Conservation (phyloP, 805 yeast genomes). For the Hanseniaspora taiwanica region DNA sequence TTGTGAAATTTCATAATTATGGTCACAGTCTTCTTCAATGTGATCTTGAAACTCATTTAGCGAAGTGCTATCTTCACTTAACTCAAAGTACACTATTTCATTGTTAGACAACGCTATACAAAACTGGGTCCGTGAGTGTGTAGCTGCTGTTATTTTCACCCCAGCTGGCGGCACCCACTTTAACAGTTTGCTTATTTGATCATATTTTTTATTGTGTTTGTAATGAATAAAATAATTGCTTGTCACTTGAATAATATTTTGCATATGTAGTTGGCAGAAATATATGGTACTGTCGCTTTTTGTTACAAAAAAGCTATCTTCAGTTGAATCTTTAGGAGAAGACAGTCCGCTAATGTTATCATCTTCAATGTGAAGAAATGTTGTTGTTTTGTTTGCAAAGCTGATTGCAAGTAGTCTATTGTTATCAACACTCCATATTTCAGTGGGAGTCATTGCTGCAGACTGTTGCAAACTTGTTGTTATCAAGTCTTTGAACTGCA, state of each 20-base stretch:
- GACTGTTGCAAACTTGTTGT: conserved; percentile 44
- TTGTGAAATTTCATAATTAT: conserved; percentile 29
- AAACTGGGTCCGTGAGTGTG: conserved; percentile 56
- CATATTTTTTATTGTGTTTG: conserved; percentile 18
- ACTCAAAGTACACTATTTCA: conserved; percentile 73
- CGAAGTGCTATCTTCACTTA: conserved; percentile 43
- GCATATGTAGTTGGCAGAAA: conserved; percentile 52
- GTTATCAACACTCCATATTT: conserved; percentile 51
- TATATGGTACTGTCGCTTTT: conserved; percentile 47
- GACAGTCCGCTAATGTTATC: conserved; percentile 61
- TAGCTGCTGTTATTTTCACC: conserved; percentile 42
- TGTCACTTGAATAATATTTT: conserved; percentile 61
- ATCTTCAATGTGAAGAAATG: conserved; percentile 13
- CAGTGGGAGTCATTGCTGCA: conserved; percentile 44
- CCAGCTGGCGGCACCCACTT: conserved; percentile 85
- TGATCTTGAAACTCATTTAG: conserved; percentile 59
- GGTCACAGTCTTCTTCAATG: conserved; percentile 37
- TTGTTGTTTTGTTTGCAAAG: conserved; percentile 10
- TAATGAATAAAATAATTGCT: conserved; percentile 56
- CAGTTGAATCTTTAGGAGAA: conserved; percentile 62
- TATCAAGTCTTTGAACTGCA: conserved; percentile 49
- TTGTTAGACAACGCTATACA: conserved; percentile 58
- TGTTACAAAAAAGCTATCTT: conserved; percentile 62
- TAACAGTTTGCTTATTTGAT: conserved; percentile 21
- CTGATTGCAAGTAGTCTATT: conserved; percentile 8